Evolutionary conservation across 1,284 basidiomycete species (phyloP), one percentile per base, ranked within the genome.

Genomic region (Fomitopsis palustris): DNA sequence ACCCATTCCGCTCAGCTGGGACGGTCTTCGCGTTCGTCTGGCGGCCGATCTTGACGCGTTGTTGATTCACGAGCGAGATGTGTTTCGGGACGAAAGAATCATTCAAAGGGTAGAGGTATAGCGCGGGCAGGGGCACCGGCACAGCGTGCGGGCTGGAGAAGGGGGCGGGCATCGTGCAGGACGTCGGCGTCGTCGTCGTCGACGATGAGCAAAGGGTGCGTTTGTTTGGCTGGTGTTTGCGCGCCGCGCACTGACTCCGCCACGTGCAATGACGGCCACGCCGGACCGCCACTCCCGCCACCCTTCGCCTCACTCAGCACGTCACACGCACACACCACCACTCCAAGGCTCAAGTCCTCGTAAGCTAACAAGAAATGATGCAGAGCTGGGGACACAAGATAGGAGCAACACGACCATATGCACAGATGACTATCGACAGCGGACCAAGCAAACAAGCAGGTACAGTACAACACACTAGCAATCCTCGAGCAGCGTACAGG

Each of bases 21-120:
- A 93, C 87, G 0, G 95, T 98, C 81, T 98, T 98, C 62, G 90
- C 90, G 74, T 96, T 98, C 25, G 96, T 99, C 77, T 99, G 96
- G 58, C 96, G 81, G n/a, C 97, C 96, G 70, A 99, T 96, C 83
- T 98, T 98, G 69, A 92, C 86, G 71, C 85, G 87, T 71, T 86
- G 81, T 59, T 80, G 83, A 54, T 81, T 83, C 31, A 84, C 78
- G 45, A 99, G 87, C 47, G 92, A 86, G 68, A 99, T 96, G 75
- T 98, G 94, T 77, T 99, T 98, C 62, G 95, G 94, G 43, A 92
- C 83, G 75, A 98, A 98, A 1, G 95, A 95, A 74, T 98, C 95
- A 72, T 98, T 98, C 62, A 98, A 83, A 0, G 96, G 95, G 74
- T 96, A 97, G 37, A 98, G 84, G 76, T 96, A 95, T 42, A 97